Evolutionary conservation across 345 rosid species (phyloP).

Genomic region (Raphanus sativus): DNA sequence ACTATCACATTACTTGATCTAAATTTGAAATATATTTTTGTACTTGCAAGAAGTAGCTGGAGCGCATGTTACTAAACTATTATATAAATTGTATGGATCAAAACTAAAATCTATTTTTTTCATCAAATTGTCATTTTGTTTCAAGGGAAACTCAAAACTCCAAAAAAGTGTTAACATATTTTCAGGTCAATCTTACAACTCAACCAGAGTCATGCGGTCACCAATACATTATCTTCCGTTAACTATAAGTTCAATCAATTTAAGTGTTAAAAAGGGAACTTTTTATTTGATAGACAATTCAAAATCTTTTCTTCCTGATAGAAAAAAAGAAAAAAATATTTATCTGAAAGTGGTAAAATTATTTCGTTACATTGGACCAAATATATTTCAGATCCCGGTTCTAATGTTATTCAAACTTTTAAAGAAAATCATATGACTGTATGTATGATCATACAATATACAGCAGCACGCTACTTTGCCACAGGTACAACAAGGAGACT

Average conservation of each 20-base stretch:
- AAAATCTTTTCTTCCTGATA: neutral
- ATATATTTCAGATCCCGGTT: neutral
- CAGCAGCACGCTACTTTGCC: neutral
- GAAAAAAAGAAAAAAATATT: too few relatives aligned
- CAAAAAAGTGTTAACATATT: neutral
- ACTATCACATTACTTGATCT: too few relatives aligned
- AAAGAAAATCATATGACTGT: neutral
- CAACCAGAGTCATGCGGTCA: neutral
- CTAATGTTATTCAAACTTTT: neutral
- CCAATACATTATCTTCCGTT: too few relatives aligned
- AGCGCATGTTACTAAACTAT: too few relatives aligned
- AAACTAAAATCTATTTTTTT: too few relatives aligned
- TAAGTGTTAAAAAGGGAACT: too few relatives aligned
- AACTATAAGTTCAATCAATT: too few relatives aligned
- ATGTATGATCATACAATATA: neutral
- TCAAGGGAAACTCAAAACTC: too few relatives aligned
- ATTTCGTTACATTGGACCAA: neutral
- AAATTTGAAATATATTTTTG: too few relatives aligned
- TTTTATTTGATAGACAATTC: neutral
- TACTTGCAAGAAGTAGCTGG: too few relatives aligned
- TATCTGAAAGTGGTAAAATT: neutral
- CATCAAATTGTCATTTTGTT: too few relatives aligned
- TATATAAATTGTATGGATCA: too few relatives aligned
- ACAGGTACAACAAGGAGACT: neutral
- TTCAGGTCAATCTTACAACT: neutral